Evolutionary conservation across 495 filamentous ascomycete species (phyloP).

Genomic region (Bombardia bombarda): DNA sequence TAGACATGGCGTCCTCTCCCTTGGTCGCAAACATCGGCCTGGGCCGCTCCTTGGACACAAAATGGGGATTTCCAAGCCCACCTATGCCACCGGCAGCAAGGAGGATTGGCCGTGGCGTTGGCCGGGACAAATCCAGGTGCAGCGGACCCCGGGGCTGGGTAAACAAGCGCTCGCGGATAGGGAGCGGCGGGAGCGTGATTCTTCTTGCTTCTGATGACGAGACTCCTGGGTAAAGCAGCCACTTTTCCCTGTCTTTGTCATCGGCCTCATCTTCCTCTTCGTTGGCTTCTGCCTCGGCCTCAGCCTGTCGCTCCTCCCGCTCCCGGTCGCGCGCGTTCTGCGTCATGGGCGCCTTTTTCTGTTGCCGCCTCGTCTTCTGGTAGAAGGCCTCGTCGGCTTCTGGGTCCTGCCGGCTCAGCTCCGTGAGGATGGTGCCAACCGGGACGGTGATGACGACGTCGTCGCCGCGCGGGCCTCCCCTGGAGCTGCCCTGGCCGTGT

Average conservation of each 20-base stretch:
- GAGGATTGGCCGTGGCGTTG: slow-evolving; percentile 77
- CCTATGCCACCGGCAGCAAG: slow-evolving; percentile 85
- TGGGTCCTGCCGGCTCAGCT: slow-evolving; percentile 71
- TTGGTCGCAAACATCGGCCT: slow-evolving; percentile 82
- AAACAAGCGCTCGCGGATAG: slow-evolving; percentile 48
- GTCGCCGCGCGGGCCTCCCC: slow-evolving; percentile 71
- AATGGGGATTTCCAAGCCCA: slow-evolving; percentile 90
- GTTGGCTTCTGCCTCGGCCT: slow-evolving; percentile 26
- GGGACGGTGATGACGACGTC: slow-evolving; percentile 87
- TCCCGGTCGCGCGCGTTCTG: slow-evolving; percentile 16
- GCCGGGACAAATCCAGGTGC: slow-evolving; percentile 69
- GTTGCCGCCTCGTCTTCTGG: slow-evolving; percentile 6
- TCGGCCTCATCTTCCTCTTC: slow-evolving; percentile 22
- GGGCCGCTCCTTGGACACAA: slow-evolving; percentile 57
- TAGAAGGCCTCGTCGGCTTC: slow-evolving; percentile 50
- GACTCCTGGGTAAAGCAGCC: slow-evolving; percentile 74
- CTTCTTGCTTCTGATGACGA: slow-evolving; percentile 57
- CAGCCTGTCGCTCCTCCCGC: slow-evolving; percentile 18
- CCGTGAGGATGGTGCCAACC: slow-evolving; percentile 82
- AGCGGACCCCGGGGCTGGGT: slow-evolving; percentile 64
- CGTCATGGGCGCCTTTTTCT: slow-evolving; percentile 25
- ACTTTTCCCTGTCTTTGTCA: slow-evolving; percentile 53
- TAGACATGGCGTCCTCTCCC: slow-evolving; percentile 67
- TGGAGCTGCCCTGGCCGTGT: slow-evolving; percentile 77
- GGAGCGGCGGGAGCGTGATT: slow-evolving; percentile 49